Evolutionary conservation across 306 rosid species (phyloP), one percentile per base, ranked within the genome.

Genomic region (Pyrus betulifolia): DNA sequence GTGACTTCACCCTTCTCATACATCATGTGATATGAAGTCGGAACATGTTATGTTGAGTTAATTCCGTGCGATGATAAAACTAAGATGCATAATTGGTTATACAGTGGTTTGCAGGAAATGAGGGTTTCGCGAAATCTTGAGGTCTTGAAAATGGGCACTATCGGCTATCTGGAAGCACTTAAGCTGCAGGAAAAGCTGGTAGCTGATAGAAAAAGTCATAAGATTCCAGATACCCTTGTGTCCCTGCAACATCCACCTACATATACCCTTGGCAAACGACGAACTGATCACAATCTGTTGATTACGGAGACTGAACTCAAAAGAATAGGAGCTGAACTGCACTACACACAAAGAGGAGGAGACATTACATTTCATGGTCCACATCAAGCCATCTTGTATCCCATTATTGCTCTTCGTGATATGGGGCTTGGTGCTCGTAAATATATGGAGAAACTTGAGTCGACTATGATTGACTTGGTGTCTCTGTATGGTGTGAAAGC

Each of bases 331-430:
- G 97, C 97, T 70, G 89, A 90, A 52, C 85, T 95, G 74, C 86
- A 87, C 84, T 86, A 90, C 78, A 90, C 92, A 0, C 89, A 90
- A 67, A 81, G 97, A 64, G 98, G 98, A 72, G 93, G 98, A 28
- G 98, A 92, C 80, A 88, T 95, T 70, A 92, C 97, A 22, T 95
- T 86, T 80, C 98, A 95, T 69, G 97, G 97, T 80, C 97, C 97
- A 28, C 91, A 78, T 82, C 97, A 92, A 72, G 97, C 97, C 74
- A 79, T 95, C 22, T 71, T 90, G 55, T 90, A 92, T 74, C 97
- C 98, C 67, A 84, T 95, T 60, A 75, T 92, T 76, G 89, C 97
- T 5, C 97, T 95, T 57, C 82, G 87, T 21, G 88, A 88, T 25
- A 69, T 86, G 38, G 96, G 96, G 70, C 54, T 92, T 17, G 96